Conservation (phyloP, 495 filamentous ascomycete species). For the Xylaria cubensis region DNA sequence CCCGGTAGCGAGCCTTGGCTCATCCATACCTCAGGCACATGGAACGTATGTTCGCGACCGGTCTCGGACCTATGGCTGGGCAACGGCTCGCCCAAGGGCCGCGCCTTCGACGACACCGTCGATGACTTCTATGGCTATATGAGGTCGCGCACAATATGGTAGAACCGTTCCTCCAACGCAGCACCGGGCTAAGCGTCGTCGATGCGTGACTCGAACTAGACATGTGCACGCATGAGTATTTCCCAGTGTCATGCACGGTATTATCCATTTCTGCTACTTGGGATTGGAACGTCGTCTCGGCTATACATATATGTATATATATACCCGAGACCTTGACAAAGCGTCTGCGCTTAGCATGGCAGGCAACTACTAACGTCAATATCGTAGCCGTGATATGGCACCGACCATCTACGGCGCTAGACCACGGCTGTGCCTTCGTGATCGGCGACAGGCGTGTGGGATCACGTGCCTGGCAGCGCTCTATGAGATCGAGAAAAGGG, state of each 20-base stretch:
- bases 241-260: neutral
- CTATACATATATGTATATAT: no score
- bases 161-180: constrained; percentile 52
- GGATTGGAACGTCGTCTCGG: neutral
- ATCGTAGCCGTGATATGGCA: constrained; percentile 47
- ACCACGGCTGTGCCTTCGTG: constrained; percentile 37
- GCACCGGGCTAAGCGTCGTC: constrained; percentile 54
- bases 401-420: constrained; percentile 53
- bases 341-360: neutral
- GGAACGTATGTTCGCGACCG: constrained; percentile 55
- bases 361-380: neutral
- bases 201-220: constrained; percentile 44
- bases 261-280: no score
- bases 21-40: constrained; percentile 58
- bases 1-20: constrained; percentile 40
- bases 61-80: constrained; percentile 43
- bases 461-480: constrained; percentile 54
- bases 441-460: constrained; percentile 52
- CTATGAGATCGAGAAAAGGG: constrained; percentile 43
- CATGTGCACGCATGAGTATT: constrained; percentile 45
- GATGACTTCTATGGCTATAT: constrained; percentile 53
- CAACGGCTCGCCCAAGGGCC: constrained; percentile 30
- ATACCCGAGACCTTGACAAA: neutral
- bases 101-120: constrained; percentile 49
- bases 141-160: constrained; percentile 42